Conservation (phyloP, 805 yeast genomes). For the Candida odintsovae region DNA sequence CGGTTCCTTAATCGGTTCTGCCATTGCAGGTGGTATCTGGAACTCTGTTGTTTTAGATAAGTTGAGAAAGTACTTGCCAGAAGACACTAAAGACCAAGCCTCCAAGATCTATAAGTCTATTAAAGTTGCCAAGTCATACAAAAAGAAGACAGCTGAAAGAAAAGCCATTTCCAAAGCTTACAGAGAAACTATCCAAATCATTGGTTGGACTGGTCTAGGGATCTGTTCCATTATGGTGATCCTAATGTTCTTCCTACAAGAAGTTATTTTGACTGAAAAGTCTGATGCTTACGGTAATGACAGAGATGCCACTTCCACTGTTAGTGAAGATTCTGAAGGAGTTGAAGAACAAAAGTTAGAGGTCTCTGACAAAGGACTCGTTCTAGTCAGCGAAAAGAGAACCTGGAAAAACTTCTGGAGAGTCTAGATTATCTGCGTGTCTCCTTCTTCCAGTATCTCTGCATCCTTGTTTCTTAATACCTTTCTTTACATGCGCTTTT, state of each 20-base stretch:
- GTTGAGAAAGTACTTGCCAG: constrained; percentile 20
- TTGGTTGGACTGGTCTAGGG: constrained; percentile 27
- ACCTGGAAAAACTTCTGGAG: not conserved
- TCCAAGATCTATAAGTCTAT: constrained; percentile 21
- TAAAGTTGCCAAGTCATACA: constrained; percentile 19
- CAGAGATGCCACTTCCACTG: constrained; percentile 3
- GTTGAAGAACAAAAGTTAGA: too few relatives aligned
- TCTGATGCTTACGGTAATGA: constrained; percentile 17
- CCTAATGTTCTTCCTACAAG: constrained; percentile 24
- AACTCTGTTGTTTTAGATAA: constrained; percentile 18
- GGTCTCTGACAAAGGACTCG: too few relatives aligned
- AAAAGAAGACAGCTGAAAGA: constrained; percentile 23
- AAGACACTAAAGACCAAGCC: constrained; percentile 14
- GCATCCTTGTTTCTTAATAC: too few relatives aligned
- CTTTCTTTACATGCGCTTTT: too few relatives aligned
- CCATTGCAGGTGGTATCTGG: constrained; percentile 27
- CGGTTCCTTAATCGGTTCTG: constrained; percentile 26
- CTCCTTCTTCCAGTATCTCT: too few relatives aligned
- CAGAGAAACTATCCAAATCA: constrained; percentile 26
- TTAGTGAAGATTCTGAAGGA: too few relatives aligned
- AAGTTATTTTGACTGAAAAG: constrained; percentile 21
- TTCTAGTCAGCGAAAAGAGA: not conserved
- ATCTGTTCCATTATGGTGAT: constrained; percentile 22
- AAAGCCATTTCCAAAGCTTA: constrained; percentile 27
- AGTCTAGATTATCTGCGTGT: not conserved